A percentile compares a stretch with the other conserved stretches of the same genome.
phyloP scores from a whole-genome alignment of 257 asterid genomes.

The Solanum etuberosum region DNA sequence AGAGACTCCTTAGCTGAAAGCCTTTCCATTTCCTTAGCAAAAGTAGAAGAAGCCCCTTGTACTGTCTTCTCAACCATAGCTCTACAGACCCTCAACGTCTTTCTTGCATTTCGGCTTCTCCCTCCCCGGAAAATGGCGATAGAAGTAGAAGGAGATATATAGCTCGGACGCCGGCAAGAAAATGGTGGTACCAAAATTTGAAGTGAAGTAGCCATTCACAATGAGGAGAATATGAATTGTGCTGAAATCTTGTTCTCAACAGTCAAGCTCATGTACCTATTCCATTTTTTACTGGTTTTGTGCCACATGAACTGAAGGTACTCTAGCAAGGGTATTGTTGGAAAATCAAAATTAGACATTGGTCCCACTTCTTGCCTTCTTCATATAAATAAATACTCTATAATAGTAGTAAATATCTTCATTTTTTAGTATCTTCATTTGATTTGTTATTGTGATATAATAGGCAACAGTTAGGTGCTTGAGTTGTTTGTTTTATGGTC shows the following conservation, averaged over 20 bases:
- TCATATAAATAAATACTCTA: background rate
- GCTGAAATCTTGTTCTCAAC: background rate
- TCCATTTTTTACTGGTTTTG: background rate
- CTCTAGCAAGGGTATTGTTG: background rate
- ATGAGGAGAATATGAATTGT: background rate
- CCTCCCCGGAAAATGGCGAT: background rate
- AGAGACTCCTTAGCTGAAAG: constrained; percentile 90
- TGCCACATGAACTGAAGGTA: too few relatives aligned
- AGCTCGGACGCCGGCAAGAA: background rate
- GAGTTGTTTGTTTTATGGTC: background rate
- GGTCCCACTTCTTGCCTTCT: background rate
- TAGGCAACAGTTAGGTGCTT: background rate
- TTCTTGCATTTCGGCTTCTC: background rate
- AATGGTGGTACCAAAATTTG: background rate
- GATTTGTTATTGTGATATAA: background rate
- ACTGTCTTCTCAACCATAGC: constrained; percentile 60
- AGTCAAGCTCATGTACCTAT: background rate
- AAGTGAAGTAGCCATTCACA: constrained; percentile 6
- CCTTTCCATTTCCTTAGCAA: constrained; percentile 88
- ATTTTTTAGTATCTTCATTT: background rate
- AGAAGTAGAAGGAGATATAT: background rate
- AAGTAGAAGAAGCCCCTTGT: constrained; percentile 75
- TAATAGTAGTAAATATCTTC: too few relatives aligned
- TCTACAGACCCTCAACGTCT: constrained; percentile 2
- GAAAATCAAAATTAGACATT: background rate